phyloP scores from a whole-genome alignment of 495 filamentous ascomycete species.

The Neurospora sp. region DNA sequence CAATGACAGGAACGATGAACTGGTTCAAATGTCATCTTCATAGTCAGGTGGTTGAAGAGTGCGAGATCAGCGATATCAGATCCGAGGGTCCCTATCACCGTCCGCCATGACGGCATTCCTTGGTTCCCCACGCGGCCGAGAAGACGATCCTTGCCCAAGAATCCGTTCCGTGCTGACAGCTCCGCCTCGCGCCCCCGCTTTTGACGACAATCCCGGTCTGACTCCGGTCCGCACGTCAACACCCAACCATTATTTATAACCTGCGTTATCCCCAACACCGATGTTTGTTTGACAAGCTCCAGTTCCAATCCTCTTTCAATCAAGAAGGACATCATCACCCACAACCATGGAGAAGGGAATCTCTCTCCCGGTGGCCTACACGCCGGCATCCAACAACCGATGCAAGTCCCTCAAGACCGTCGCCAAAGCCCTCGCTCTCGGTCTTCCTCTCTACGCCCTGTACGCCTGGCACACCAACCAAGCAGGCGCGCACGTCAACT shows the following conservation, averaged over 20 bases:
- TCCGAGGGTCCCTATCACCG: neutral
- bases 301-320: neutral
- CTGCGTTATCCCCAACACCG: neutral
- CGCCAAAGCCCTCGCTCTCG: neutral
- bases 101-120: neutral
- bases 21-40: too few species aligned
- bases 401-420: neutral
- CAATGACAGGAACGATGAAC: neutral
- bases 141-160: neutral
- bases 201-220: neutral
- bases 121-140: neutral
- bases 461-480: neutral
- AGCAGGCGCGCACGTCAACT: conserved; percentile 3
- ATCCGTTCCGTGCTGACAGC: neutral
- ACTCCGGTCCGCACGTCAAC: neutral
- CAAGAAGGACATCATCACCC: neutral
- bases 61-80: neutral
- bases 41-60: neutral
- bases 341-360: neutral
- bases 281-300: neutral
- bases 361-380: neutral
- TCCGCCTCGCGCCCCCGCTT: neutral
- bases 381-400: neutral
- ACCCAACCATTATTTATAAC: neutral
- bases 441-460: neutral